Conservation (phyloP, 306 rosid genomes). For the Trifolium repens region DNA sequence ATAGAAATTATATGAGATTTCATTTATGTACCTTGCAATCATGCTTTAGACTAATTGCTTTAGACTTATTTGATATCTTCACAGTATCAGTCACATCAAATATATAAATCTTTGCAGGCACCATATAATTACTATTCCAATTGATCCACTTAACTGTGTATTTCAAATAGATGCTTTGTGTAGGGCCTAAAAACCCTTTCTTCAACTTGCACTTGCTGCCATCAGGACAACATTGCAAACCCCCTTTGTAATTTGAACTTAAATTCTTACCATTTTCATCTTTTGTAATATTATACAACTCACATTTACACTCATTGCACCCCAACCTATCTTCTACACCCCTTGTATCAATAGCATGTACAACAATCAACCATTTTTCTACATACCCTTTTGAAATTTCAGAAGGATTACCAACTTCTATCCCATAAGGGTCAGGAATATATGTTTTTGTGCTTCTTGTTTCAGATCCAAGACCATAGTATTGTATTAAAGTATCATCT, state of each 20-base stretch:
- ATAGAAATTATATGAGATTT: too few species aligned
- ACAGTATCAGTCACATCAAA: conserved; percentile 63
- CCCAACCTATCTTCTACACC: conserved; percentile 58
- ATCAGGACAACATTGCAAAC: conserved; percentile 70
- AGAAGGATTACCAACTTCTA: conserved; percentile 62
- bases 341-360: conserved; percentile 75
- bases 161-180: conserved; percentile 61
- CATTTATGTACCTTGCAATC: conserved; percentile 48
- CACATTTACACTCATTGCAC: conserved; percentile 67
- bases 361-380: conserved; percentile 65
- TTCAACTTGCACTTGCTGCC: conserved; percentile 54
- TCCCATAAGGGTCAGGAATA: conserved; percentile 68
- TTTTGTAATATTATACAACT: conserved; percentile 58
- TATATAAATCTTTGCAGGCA: conserved; percentile 67
- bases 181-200: conserved; percentile 50
- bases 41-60: conserved; percentile 33
- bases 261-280: conserved; percentile 48
- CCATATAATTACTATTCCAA: conserved; percentile 55
- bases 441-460: conserved; percentile 52
- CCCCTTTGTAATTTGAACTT: conserved; percentile 59
- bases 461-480: conserved; percentile 72
- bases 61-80: conserved; percentile 30
- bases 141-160: conserved; percentile 78
- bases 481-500: conserved; percentile 39
- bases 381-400: conserved; percentile 59